Percentiles rank a stretch among this genome's conserved stretches.
Conservation (phyloP, 345 rosid species). For the Barbarea vulgaris region DNA sequence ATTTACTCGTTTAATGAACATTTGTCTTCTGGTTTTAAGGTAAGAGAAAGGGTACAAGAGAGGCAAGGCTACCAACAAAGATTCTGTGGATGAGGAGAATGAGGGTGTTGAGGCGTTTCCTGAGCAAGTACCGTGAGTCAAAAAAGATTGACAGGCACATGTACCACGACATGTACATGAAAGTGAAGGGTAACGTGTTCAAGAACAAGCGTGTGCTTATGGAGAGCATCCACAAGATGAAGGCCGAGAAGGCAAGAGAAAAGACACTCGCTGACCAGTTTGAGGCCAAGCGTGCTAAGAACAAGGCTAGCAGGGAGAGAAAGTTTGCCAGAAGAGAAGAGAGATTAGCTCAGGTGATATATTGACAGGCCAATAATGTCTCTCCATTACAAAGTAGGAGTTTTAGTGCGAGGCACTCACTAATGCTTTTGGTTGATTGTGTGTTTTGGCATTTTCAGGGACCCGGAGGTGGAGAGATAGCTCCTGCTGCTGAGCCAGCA, state of each 20-base stretch:
- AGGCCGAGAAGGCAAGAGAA: slow-evolving; percentile 76
- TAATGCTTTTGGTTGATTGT: background rate
- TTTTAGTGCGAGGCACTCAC: background rate
- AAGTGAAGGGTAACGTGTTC: slow-evolving; percentile 74
- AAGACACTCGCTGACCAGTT: slow-evolving; percentile 75
- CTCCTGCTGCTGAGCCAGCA: slow-evolving; percentile 36
- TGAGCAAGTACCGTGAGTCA: slow-evolving; percentile 62
- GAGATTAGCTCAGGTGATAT: slow-evolving; percentile 61
- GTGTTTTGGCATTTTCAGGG: slow-evolving; percentile 35
- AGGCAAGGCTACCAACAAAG: slow-evolving; percentile 80
- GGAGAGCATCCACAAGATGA: slow-evolving; percentile 79
- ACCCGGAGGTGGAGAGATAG: slow-evolving; percentile 42
- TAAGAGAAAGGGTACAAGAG: slow-evolving; percentile 80
- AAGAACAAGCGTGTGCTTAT: slow-evolving; percentile 81
- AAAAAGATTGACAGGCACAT: slow-evolving; percentile 83
- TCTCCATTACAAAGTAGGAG: background rate
- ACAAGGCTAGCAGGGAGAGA: slow-evolving; percentile 79
- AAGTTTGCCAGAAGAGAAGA: slow-evolving; percentile 74
- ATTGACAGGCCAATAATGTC: background rate
- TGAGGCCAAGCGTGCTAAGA: slow-evolving; percentile 73
- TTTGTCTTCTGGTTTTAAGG: slow-evolving; percentile 41
- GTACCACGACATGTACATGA: slow-evolving; percentile 92
- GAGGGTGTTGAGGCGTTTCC: slow-evolving; percentile 68
- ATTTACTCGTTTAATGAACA: background rate
- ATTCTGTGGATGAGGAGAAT: slow-evolving; percentile 75